Evolutionary conservation across 441 rosid species (phyloP), one percentile per base, ranked within the genome.

Genomic region (Croton setiger): DNA sequence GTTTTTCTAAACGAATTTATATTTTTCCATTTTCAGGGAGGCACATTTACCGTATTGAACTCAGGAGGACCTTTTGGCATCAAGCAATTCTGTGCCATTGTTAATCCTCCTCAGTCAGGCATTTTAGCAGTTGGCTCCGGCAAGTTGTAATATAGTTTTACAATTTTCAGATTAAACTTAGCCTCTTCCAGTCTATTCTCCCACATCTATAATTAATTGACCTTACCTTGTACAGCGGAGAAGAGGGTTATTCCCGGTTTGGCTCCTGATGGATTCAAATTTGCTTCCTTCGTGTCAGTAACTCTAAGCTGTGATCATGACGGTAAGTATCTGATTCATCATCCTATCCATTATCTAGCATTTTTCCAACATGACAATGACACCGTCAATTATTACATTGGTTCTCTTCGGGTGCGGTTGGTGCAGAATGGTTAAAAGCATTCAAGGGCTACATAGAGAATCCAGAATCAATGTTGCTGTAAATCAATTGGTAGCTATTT

Each of bases 351-450:
- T 27, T 27, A 27, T 27, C 31, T 27, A 27, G 31, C 31, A 27
- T 27, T 27, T 27, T 27, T 27, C 31, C 31, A 27, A 27, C 31
- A 27, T 27, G 31, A 27, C 31, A 27, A 9, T 41, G 7, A 4
- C 69, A 44, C 57, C 45, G 37, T 11, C 72, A 69, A 64, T 67
- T n/a, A n/a, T n/a, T 66, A 13, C 21, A 33, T 36, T 74, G 52
- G n/a, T 55, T 23, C 14, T 58, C 18, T 70, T 35, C 75, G 92
- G 97, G 98, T 72, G 97, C 97, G 37, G 76, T 88, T 37, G 98
- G 99, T 63, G 99, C 99, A 2, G 97, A 90, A 77, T 95, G 97
- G 99, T 78, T 92, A 72, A 95, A 92, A 82, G 92, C 96, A 68
- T 92, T 95, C 82, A 90, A 90, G 67, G 90, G 96, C 15, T 92